Evolutionary conservation across 495 filamentous ascomycete genomes (phyloP).

Genomic region (Podospora pseudopauciseta): DNA sequence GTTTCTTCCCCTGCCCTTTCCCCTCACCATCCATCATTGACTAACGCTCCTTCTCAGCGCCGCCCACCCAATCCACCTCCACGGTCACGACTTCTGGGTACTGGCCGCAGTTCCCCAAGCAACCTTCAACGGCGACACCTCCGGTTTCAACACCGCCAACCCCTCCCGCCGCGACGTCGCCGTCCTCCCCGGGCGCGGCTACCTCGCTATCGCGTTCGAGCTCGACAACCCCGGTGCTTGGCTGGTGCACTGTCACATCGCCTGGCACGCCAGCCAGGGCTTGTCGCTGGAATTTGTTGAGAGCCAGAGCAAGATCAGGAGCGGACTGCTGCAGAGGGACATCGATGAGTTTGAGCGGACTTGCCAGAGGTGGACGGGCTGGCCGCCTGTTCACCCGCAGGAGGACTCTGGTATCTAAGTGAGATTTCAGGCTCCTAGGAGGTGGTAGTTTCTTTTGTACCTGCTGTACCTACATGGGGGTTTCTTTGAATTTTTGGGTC

Average conservation of each 20-base stretch:
- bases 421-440: not conserved
- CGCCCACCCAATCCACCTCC: slow-evolving; percentile 39
- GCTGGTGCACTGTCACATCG: slow-evolving; percentile 55
- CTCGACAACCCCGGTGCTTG: slow-evolving; percentile 54
- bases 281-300: slow-evolving; percentile 49
- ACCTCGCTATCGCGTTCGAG: slow-evolving; percentile 49
- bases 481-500: too few relatives aligned
- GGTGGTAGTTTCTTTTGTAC: not conserved
- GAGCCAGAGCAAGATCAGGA: slow-evolving; percentile 24
- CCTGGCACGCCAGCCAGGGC: slow-evolving; percentile 47
- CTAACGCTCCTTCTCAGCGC: not conserved
- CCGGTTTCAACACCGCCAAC: slow-evolving; percentile 39
- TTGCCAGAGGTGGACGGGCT: not conserved
- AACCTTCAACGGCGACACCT: slow-evolving; percentile 20
- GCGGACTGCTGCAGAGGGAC: slow-evolving; percentile 8
- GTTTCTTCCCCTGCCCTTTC: not conserved
- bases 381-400: slow-evolving; percentile 8
- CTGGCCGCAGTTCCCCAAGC: slow-evolving; percentile 38
- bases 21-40: too few relatives aligned
- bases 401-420: slow-evolving; percentile 15
- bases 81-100: slow-evolving; percentile 59
- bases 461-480: too few relatives aligned
- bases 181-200: slow-evolving; percentile 38
- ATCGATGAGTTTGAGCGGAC: slow-evolving; percentile 1
- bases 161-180: slow-evolving; percentile 58